These are phyloP conservation scores for Urostyla sp. DNA, from an alignment of 73 alveolate genomes.

Conservation along the genomic window DNA sequence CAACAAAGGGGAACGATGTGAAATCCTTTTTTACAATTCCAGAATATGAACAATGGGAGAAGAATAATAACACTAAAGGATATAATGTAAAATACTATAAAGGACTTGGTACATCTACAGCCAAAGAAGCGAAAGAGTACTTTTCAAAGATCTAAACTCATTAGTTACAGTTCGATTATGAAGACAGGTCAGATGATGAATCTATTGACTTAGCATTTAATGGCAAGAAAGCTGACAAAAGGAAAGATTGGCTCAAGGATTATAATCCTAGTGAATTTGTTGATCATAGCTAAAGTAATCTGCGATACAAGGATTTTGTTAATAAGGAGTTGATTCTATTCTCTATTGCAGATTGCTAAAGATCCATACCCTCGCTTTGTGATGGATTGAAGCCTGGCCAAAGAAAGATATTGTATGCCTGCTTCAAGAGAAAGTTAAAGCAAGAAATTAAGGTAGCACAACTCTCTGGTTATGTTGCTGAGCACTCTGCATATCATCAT, in stretches of 20 bases:
- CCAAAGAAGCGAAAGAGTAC: slow-evolving; percentile 99
- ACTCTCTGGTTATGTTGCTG: slow-evolving; percentile 99
- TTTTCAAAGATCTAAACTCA: slow-evolving; percentile 93
- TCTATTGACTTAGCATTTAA: slow-evolving; percentile 98
- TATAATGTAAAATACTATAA: slow-evolving; percentile 99
- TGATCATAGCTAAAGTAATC: slow-evolving; percentile 81
- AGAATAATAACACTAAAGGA: slow-evolving; percentile 82
- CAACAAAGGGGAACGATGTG: slow-evolving; percentile 88
- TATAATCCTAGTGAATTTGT: slow-evolving; percentile 83
- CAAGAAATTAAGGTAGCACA: slow-evolving; percentile 98
- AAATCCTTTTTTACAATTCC: slow-evolving; percentile 92
- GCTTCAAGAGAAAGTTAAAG: slow-evolving; percentile 97
- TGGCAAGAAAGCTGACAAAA: slow-evolving; percentile 95
- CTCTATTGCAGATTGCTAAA: slow-evolving; percentile 94
- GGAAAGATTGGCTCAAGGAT: slow-evolving; percentile 96
- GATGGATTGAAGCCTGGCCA: slow-evolving; percentile 99
- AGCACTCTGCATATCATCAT: slow-evolving; percentile 99
- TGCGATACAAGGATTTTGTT: slow-evolving; percentile 91
- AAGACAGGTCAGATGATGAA: slow-evolving; percentile 93
- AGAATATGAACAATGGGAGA: slow-evolving; percentile 97
- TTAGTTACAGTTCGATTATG: slow-evolving; percentile 91
- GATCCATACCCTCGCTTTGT: slow-evolving; percentile 97
- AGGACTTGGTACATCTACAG: slow-evolving; percentile 99
- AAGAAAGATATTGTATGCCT: slow-evolving; percentile 98
- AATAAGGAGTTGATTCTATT: slow-evolving; percentile 97